Evolutionary conservation across 164 flowering plant species (phyloP).

Genomic region (Berberis vulgaris): DNA sequence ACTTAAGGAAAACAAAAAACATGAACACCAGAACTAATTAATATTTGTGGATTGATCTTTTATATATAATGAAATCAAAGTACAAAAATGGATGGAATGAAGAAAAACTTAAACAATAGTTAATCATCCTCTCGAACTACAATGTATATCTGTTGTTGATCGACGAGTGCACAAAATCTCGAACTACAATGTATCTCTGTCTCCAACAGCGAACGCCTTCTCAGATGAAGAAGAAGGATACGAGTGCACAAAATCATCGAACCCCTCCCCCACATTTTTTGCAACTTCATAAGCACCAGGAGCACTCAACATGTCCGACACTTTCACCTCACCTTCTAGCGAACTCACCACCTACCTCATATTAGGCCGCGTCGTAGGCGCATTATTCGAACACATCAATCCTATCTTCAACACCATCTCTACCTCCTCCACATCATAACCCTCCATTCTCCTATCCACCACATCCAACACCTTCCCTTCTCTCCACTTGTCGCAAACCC

Average conservation of each 20-base stretch:
- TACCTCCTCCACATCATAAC: slow-evolving; percentile 23
- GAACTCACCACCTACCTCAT: slow-evolving; percentile 47
- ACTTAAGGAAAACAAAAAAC: too few relatives aligned
- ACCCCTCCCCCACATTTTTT: slow-evolving; percentile 12
- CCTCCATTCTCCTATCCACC: slow-evolving; percentile 30
- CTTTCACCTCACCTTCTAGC: slow-evolving; percentile 32
- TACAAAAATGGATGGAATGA: too few relatives aligned
- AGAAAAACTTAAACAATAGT: too few relatives aligned
- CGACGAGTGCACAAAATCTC: too few relatives aligned
- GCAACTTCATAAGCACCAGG: slow-evolving; percentile 8
- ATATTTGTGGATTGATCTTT: too few relatives aligned
- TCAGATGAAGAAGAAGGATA: slow-evolving; percentile 10
- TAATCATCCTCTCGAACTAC: too few relatives aligned
- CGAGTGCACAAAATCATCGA: slow-evolving; percentile 39
- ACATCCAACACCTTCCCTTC: slow-evolving; percentile 29
- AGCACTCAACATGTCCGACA: slow-evolving; percentile 2
- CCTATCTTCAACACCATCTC: slow-evolving; percentile 40
- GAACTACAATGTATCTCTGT: too few relatives aligned
- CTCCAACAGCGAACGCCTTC: slow-evolving; percentile 3
- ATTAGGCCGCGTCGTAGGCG: slow-evolving; percentile 26
- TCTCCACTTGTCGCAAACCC: slow-evolving; percentile 41
- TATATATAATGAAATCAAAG: too few relatives aligned
- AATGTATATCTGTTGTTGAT: too few relatives aligned
- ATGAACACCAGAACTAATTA: too few relatives aligned
- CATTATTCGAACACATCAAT: slow-evolving; percentile 36